Evolutionary conservation across 1,284 basidiomycete genomes (phyloP), one percentile per base, ranked within the genome.

Genomic region (Marasmius oreades): DNA sequence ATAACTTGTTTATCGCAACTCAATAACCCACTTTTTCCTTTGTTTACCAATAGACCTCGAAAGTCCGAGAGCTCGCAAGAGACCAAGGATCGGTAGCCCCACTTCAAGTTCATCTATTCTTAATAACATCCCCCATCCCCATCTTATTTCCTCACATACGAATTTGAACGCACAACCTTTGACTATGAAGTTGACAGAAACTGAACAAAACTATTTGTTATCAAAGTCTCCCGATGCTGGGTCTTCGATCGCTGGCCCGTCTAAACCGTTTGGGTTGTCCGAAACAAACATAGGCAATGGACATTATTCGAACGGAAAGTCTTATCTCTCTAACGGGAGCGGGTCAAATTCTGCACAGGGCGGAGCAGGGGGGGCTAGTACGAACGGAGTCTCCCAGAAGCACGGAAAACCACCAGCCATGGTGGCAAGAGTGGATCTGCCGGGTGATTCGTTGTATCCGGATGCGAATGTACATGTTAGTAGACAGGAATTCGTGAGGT

Each of bases 401-500:
- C 76, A 77, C 63, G 71, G 69, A 56, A 77, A 74, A 62, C 69
- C 70, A 24, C 66, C 73, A 23, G 68, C 14, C 16, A 18, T 20
- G n/a, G 39, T 20, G 14, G n/a, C 83, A 28, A 80, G 75, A 63
- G 85, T 91, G 45, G 76, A 77, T 51, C 77, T 90, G 36, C 86
- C 86, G 20, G 88, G 90, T 26, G 82, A 84, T 46, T 79, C 80
- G 44, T 75, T 92, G 37, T 92, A 90, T 64, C 83, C 89, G 52
- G 88, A 88, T 69, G 86, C 88, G 60, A 76, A 77, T 60, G 78
- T 97, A 55, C 76, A 77, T 60, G 78, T 97, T 55, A 86, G 95
- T 72, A 81, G 93, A 62, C 90, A 95, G 70, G 95, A 99, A 74
- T 90, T 95, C 63, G 87, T 98, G 52, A 81, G 96, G 64, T 75